These are phyloP conservation scores for Mycena amicta DNA, from an alignment of 768 basidiomycete species.

Conservation along the genomic window DNA sequence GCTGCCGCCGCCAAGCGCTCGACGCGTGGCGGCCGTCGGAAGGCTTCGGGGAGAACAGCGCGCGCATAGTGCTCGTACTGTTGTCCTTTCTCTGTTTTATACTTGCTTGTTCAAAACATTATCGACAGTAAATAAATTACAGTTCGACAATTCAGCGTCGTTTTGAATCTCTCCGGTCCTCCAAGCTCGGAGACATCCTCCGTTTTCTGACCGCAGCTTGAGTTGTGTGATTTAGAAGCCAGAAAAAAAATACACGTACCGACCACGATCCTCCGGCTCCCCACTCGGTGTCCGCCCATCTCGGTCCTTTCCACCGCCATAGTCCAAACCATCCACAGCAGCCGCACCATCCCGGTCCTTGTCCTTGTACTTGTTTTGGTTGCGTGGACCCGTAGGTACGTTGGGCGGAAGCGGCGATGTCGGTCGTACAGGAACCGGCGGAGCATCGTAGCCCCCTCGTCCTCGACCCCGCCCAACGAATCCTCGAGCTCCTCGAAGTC, in stretches of 20 bases:
- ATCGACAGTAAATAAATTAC: background rate
- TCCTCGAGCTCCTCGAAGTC: constrained; percentile 42
- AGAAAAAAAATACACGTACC: background rate
- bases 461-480: constrained; percentile 46
- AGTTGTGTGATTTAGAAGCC: background rate
- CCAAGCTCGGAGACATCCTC: constrained; percentile 66
- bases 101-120: too few relatives aligned
- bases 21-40: constrained; percentile 55
- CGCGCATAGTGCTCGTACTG: background rate
- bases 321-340: constrained; percentile 87
- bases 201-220: too few relatives aligned
- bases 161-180: constrained; percentile 70
- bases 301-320: constrained; percentile 65
- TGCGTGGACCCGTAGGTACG: constrained; percentile 86
- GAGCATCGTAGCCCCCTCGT: constrained; percentile 45
- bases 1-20: constrained; percentile 46
- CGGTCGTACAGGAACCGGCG: constrained; percentile 66
- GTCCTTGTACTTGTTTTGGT: constrained; percentile 90
- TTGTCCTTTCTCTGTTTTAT: background rate
- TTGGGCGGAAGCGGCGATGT: constrained; percentile 85
- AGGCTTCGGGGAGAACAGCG: constrained; percentile 28
- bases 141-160: constrained; percentile 48
- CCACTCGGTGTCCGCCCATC: constrained; percentile 64
- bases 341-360: constrained; percentile 84
- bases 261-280: constrained; percentile 71